A percentile compares a stretch with the other conserved stretches of the same genome.
phyloP scores from a whole-genome alignment of 192 early-diverging fungal species.

The Gigaspora rosea region DNA sequence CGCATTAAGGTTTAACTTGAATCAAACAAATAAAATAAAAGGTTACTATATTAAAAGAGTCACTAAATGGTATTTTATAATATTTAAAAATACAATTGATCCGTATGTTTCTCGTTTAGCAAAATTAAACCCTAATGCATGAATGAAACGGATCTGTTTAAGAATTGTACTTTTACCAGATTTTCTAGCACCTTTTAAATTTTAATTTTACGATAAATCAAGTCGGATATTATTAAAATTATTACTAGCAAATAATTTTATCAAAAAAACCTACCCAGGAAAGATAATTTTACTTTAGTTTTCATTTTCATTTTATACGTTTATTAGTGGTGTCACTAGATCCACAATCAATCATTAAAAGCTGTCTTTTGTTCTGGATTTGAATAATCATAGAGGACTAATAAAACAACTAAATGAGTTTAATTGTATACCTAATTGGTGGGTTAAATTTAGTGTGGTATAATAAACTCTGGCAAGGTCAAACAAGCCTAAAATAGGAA shows the following conservation, averaged over 20 bases:
- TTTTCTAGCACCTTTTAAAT: slow-evolving; percentile 81
- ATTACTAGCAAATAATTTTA: not conserved
- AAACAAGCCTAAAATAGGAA: too few relatives aligned
- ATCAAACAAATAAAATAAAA: not conserved
- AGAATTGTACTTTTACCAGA: slow-evolving; percentile 97
- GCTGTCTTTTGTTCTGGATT: too few relatives aligned
- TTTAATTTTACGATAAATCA: too few relatives aligned
- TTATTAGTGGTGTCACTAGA: too few relatives aligned
- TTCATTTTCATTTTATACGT: slow-evolving; percentile 2
- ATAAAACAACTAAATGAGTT: too few relatives aligned
- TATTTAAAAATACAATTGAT: slow-evolving; percentile 95
- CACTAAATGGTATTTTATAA: too few relatives aligned
- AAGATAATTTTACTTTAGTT: slow-evolving; percentile 11
- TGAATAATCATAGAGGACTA: too few relatives aligned
- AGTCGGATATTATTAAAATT: not conserved
- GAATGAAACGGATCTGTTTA: slow-evolving; percentile 98
- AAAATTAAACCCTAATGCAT: slow-evolving; percentile 86
- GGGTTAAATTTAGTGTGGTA: too few relatives aligned
- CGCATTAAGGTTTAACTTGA: not conserved
- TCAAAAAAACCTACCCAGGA: not conserved
- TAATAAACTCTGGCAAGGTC: too few relatives aligned
- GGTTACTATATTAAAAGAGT: slow-evolving; percentile 57
- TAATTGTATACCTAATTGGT: too few relatives aligned
- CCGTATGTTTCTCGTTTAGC: slow-evolving; percentile 90
- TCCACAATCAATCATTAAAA: too few relatives aligned